Conservation (phyloP, 345 rosid species). For the sweet orange (Citrus sinensis) region DNA sequence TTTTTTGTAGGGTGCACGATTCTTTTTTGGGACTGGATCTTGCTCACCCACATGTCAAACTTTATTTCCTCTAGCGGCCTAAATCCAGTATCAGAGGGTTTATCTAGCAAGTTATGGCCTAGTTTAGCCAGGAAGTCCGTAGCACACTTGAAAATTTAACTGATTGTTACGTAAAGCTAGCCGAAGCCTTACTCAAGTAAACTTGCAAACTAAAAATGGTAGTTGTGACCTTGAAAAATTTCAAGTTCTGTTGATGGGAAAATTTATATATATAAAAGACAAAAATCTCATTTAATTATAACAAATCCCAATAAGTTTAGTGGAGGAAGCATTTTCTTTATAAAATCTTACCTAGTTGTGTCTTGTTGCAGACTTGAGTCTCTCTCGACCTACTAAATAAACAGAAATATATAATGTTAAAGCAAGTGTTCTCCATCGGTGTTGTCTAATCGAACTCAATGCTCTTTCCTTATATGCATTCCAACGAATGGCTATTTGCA, state of each 20-base stretch:
- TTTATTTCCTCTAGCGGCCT: no score
- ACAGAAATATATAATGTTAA: background rate
- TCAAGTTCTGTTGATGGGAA: background rate
- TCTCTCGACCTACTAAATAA: slow-evolving; percentile 6
- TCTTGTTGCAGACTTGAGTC: slow-evolving; percentile 1
- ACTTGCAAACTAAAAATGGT: background rate
- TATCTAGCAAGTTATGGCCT: no score
- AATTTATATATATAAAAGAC: background rate
- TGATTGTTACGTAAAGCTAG: no score
- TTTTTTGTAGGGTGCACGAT: no score
- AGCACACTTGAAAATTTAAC: no score
- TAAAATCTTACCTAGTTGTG: background rate
- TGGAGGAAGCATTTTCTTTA: slow-evolving; percentile 37
- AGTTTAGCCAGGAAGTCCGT: no score
- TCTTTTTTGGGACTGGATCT: no score
- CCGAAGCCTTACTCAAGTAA: background rate
- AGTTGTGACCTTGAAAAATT: background rate
- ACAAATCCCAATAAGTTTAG: slow-evolving; percentile 16
- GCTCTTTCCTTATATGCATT: slow-evolving; percentile 16
- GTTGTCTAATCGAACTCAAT: slow-evolving; percentile 35
- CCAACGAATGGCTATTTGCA: slow-evolving; percentile 21
- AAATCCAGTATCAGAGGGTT: no score
- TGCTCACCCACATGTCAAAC: no score
- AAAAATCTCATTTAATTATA: slow-evolving; percentile 4
- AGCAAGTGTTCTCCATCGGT: slow-evolving; percentile 18